Evolutionary conservation across 2,329 filamentous ascomycete species (phyloP), one percentile per base, ranked within the genome.

Genomic region (Ustilaginoidea virens): DNA sequence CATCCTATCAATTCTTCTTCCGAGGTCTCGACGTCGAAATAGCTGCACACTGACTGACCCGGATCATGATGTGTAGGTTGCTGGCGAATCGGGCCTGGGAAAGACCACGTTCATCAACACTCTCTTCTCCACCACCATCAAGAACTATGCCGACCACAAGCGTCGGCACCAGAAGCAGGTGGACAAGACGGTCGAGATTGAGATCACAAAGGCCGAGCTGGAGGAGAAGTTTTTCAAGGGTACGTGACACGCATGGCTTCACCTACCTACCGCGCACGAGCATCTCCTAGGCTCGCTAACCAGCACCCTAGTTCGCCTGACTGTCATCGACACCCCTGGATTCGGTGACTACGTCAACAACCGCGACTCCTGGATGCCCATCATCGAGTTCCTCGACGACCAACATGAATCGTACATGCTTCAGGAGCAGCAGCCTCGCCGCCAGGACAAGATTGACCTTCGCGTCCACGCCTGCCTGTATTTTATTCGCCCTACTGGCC

Each of bases 151-250:
- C 71, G 90, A 98, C 61, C 87, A 98, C 74, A 93, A 93, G 72
- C 81, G 85, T 61, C 82, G 90, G 53, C 90, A 98, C 61, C 82
- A 90, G 63, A 98, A 98, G 75, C 90, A 98, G 68, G 74, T 96
- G 45, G 90, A 98, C 67, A 96, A 96, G 74, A 98, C 90, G 8
- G 90, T 98, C 41, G 92, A 98, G 67, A 98, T 98, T 46, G 90
- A 98, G 61, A 98, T 98, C 55, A 98, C 90, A 58, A 98, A 98
- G 73, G 90, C 90, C 35, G 90, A 98, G 67, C 67, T 98, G 39
- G 90, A 98, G 65, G 90, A 98, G 78, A 98, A 98, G 69, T 98
- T 98, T 71, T 98, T 98, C 79, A 98, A 98, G 73, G 87, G 87
- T 94, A 66, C 33, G 23, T 8, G 17, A 7, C n/a, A n/a, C n/a